These are phyloP conservation scores for Eutypa lata DNA, from an alignment of 2,329 filamentous ascomycete genomes.

Conservation along the genomic window DNA sequence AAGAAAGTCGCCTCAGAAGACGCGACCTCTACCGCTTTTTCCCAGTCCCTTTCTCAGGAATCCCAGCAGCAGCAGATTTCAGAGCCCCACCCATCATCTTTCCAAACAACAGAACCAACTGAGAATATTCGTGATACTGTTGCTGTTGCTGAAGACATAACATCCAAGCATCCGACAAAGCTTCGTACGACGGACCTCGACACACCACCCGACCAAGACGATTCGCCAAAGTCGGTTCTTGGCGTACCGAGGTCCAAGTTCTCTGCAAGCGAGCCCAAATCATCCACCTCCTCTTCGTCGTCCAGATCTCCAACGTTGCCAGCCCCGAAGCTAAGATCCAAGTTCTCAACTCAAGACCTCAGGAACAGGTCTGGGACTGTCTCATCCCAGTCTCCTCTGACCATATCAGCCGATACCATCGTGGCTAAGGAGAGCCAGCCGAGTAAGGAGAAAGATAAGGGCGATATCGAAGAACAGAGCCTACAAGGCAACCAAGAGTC, in stretches of 20 bases:
- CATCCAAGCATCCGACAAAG: constrained; percentile 1
- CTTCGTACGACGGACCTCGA: constrained; percentile 6
- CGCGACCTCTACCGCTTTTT: constrained; percentile 6
- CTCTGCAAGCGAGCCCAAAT: constrained; percentile 21
- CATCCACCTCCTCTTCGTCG: constrained; percentile 18
- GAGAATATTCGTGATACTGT: constrained; percentile 13
- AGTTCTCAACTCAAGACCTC: constrained; percentile 40
- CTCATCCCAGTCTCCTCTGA: constrained; percentile 1
- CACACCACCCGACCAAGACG: constrained; percentile 10
- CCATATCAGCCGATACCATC: constrained; percentile 2
- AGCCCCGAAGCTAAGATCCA: constrained; percentile 37
- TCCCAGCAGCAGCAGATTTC: constrained; percentile 17
- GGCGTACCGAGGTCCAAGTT: constrained; percentile 25
- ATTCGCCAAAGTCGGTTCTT: constrained; percentile 17
- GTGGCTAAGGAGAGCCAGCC: not conserved
- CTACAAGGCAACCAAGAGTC: constrained; percentile 12
- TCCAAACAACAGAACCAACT: constrained; percentile 12
- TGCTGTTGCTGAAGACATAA: not conserved
- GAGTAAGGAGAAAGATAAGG: not conserved
- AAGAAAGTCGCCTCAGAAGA: constrained; percentile 15
- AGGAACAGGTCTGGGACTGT: not conserved
- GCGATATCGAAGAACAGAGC: no score
- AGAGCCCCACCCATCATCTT: constrained; percentile 9
- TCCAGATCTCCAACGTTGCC: constrained; percentile 6
- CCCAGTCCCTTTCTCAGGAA: constrained; percentile 14